Evolutionary conservation across 768 basidiomycete species (phyloP).

Genomic region (Termitomyces eurrhizus): DNA sequence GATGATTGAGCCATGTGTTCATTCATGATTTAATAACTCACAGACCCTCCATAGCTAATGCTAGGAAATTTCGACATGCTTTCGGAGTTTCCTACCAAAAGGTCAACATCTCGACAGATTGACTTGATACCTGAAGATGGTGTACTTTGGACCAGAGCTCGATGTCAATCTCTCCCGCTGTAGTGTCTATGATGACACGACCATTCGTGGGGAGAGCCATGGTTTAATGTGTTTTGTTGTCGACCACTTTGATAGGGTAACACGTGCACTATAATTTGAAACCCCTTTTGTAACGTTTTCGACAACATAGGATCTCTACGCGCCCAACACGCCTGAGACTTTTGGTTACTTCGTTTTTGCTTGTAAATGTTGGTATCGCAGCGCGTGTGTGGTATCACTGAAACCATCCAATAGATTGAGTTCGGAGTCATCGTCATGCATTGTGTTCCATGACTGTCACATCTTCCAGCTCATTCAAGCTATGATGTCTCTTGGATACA

Average conservation of each 20-base stretch:
- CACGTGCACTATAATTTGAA: not conserved
- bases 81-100: conserved; percentile 80
- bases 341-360: not conserved
- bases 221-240: not conserved
- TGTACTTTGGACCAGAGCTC: conserved; percentile 89
- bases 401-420: not conserved
- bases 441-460: not conserved
- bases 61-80: conserved; percentile 88
- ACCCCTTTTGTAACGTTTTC: not conserved
- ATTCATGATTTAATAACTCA: conserved; percentile 19
- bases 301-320: not conserved
- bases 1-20: not conserved
- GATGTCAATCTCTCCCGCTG: conserved; percentile 82
- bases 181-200: conserved; percentile 84
- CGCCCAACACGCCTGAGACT: not conserved
- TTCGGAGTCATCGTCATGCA: not conserved
- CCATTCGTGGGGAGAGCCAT: conserved; percentile 88
- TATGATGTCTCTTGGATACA: not conserved
- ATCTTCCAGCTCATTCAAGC: not conserved
- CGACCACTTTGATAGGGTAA: not conserved
- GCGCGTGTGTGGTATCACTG: not conserved
- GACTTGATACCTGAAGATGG: not conserved
- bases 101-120: not conserved
- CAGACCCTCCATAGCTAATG: conserved; percentile 86
- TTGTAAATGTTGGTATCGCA: not conserved